phyloP scores from a whole-genome alignment of 345 rosid genomes.

The Geranium rotundifolium region DNA sequence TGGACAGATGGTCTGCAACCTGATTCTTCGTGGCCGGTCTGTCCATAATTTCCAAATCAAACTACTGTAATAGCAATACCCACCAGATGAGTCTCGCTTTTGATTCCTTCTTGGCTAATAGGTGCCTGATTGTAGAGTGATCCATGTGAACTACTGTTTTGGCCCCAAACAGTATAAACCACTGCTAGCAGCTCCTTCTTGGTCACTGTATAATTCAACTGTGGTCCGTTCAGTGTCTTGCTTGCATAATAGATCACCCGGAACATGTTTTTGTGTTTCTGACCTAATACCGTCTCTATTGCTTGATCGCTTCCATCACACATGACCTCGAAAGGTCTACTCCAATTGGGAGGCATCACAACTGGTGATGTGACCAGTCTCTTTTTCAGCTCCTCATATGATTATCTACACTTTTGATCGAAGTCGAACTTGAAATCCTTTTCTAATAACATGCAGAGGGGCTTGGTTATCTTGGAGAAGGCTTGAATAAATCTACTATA shows the following conservation, averaged over 20 bases:
- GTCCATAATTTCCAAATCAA: neutral
- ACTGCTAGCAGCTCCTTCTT: neutral
- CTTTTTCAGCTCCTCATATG: neutral
- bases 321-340: too few relatives aligned
- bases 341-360: neutral
- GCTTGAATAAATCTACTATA: neutral
- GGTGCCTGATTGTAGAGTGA: neutral
- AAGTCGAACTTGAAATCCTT: neutral
- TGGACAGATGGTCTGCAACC: neutral
- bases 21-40: neutral
- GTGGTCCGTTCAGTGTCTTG: neutral
- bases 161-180: neutral
- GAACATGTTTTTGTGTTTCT: neutral
- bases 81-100: neutral
- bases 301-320: neutral
- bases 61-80: conserved; percentile 1
- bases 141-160: neutral
- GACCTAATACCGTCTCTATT: neutral
- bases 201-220: neutral
- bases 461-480: neutral
- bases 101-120: neutral
- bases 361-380: neutral
- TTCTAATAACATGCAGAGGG: neutral
- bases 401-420: too few relatives aligned
- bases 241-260: neutral